phyloP scores from a whole-genome alignment of 164 flowering plant species.

The Piper betle region DNA sequence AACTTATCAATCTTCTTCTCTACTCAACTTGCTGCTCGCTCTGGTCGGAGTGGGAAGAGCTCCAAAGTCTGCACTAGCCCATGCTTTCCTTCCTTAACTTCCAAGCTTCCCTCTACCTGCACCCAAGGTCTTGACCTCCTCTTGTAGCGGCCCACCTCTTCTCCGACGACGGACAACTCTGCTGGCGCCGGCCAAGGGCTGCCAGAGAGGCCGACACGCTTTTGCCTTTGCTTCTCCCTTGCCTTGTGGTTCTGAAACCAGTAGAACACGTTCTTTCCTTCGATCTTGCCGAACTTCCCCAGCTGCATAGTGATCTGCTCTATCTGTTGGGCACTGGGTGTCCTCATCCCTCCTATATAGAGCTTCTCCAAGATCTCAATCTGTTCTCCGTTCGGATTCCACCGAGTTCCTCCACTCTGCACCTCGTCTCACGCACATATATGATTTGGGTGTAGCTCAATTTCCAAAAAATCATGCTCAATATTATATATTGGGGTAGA shows the following conservation, averaged over 20 bases:
- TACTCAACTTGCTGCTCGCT: constrained; percentile 34
- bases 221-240: constrained; percentile 91
- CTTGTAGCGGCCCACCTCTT: constrained; percentile 43
- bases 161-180: constrained; percentile 2
- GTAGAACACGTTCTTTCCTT: constrained; percentile 82
- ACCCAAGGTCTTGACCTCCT: constrained; percentile 64
- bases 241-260: constrained; percentile 99
- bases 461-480: neutral
- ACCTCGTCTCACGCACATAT: constrained; percentile 30
- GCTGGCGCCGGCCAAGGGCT: constrained; percentile 27
- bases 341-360: constrained; percentile 66
- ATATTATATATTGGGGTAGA: neutral
- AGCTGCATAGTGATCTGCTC: constrained; percentile 66
- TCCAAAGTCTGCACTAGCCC: constrained; percentile 43
- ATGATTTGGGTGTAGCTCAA: neutral
- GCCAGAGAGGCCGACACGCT: constrained; percentile 57
- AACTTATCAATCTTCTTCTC: constrained; percentile 6
- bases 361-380: constrained; percentile 71
- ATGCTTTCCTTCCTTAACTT: constrained; percentile 19
- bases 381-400: constrained; percentile 90
- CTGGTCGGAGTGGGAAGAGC: constrained; percentile 96
- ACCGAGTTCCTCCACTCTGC: constrained; percentile 70
- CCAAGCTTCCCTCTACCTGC: constrained; percentile 30
- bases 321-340: constrained; percentile 74
- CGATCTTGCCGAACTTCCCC: constrained; percentile 69